A percentile compares a stretch with the other conserved stretches of the same genome.
Conservation (phyloP, 2,329 filamentous ascomycete species). For the Phialophora verrucosa region DNA sequence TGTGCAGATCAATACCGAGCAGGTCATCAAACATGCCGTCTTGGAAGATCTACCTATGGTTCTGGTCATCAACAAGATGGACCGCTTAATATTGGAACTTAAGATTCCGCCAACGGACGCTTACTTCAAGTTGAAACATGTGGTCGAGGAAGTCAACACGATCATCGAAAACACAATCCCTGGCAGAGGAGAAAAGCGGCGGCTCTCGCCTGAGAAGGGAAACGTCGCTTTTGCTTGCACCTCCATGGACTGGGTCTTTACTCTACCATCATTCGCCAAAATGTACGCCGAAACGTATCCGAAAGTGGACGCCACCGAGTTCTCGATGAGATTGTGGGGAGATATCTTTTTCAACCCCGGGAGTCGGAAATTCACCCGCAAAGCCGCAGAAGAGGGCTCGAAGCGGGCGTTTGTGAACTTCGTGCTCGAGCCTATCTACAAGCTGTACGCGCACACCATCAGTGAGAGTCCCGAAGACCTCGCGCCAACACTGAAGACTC, state of each 20-base stretch:
- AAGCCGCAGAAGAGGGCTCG: slow-evolving; percentile 77
- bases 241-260: slow-evolving; percentile 96
- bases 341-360: slow-evolving; percentile 94
- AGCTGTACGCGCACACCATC: slow-evolving; percentile 92
- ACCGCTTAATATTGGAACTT: slow-evolving; percentile 89
- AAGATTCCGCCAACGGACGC: slow-evolving; percentile 93
- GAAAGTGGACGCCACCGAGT: slow-evolving; percentile 79
- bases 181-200: slow-evolving; percentile 75
- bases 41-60: slow-evolving; percentile 87
- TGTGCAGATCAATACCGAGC: slow-evolving; percentile 97
- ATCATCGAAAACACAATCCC: slow-evolving; percentile 88
- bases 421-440: slow-evolving; percentile 95
- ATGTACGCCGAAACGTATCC: slow-evolving; percentile 93
- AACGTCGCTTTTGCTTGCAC: slow-evolving; percentile 97
- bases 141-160: slow-evolving; percentile 98
- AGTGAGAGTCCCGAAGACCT: slow-evolving; percentile 87
- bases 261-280: slow-evolving; percentile 87
- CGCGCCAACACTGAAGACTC: slow-evolving; percentile 73
- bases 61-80: slow-evolving; percentile 95
- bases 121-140: slow-evolving; percentile 98
- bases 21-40: slow-evolving; percentile 95
- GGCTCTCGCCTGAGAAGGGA: slow-evolving; percentile 92
- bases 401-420: slow-evolving; percentile 93
- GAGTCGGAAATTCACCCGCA: slow-evolving; percentile 90
- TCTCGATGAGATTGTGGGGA: slow-evolving; percentile 87